A percentile compares a stretch with the other conserved stretches of the same genome.
Conservation (phyloP, 2,329 filamentous ascomycete species). For the Apiospora phragmitis region DNA sequence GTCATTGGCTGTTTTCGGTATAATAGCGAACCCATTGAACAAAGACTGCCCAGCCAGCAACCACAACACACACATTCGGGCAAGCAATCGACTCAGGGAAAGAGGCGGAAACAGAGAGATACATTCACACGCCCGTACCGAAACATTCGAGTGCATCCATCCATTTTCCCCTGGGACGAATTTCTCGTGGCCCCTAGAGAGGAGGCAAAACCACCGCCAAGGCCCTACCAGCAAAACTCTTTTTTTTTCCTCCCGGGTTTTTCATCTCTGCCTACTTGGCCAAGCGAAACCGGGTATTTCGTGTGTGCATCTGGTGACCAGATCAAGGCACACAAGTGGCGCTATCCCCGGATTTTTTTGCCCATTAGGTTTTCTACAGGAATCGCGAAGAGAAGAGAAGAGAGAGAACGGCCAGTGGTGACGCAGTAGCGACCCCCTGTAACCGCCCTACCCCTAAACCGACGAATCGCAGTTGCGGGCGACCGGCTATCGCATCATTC, state of each 20-base stretch:
- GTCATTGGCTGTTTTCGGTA: constrained; percentile 3
- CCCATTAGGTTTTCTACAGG: neutral
- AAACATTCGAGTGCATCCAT: neutral
- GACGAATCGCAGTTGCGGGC: neutral
- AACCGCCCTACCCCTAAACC: neutral
- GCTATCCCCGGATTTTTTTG: constrained; percentile 15
- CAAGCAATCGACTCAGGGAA: neutral
- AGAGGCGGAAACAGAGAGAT: neutral
- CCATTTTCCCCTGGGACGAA: neutral
- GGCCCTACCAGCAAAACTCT: constrained; percentile 3
- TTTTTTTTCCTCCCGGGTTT: neutral
- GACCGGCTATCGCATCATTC: neutral
- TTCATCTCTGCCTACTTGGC: neutral
- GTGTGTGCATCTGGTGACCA: neutral
- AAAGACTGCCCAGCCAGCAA: constrained; percentile 10
- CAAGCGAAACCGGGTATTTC: neutral
- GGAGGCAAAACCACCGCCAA: constrained; percentile 2
- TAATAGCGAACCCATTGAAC: constrained; percentile 2
- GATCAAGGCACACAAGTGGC: constrained; percentile 11
- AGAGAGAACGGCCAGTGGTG: neutral
- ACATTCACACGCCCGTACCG: neutral
- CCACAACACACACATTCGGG: neutral
- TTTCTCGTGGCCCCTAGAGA: neutral
- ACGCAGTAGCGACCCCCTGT: constrained; percentile 4
- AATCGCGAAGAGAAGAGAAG: neutral